These are phyloP conservation scores for Chondrus crispus DNA, from an alignment of 23 red algal species.

Conservation along the genomic window DNA sequence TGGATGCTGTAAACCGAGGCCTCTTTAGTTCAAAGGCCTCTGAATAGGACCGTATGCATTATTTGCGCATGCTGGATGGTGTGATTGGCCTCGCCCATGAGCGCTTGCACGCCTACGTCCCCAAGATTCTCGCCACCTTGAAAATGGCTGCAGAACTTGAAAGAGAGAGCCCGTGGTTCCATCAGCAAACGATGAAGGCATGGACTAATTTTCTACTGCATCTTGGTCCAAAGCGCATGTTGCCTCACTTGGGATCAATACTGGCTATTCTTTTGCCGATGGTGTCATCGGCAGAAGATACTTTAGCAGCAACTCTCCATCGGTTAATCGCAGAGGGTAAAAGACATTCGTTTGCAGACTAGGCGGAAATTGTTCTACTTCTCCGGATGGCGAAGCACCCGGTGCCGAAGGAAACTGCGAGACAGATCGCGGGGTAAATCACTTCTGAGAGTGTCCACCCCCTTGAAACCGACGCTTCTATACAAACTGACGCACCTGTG, in stretches of 20 bases:
- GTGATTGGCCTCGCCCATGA: constrained; percentile 44
- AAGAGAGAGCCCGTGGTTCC: not conserved
- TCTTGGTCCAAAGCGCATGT: constrained; percentile 48
- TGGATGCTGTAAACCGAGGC: constrained; percentile 82
- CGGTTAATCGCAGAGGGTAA: too few relatives aligned
- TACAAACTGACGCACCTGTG: too few relatives aligned
- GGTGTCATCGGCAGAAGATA: not conserved
- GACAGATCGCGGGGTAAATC: too few relatives aligned
- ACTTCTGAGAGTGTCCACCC: too few relatives aligned
- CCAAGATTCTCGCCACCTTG: constrained; percentile 95
- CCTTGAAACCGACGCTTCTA: too few relatives aligned
- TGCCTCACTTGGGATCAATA: constrained; percentile 46
- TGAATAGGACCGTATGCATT: constrained; percentile 16
- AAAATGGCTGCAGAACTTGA: constrained; percentile 80
- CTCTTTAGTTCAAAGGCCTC: constrained; percentile 64
- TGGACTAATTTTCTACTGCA: constrained; percentile 66
- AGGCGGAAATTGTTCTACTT: constrained; percentile 33
- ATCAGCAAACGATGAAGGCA: not conserved
- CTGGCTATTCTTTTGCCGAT: constrained; percentile 67
- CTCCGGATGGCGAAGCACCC: constrained; percentile 39
- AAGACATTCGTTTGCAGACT: not conserved
- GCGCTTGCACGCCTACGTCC: constrained; percentile 88
- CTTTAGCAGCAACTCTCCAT: too few relatives aligned
- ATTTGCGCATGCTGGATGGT: constrained; percentile 45
- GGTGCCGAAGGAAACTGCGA: too few relatives aligned